phyloP scores from a whole-genome alignment of 495 filamentous ascomycete genomes.

The Evernia prunastri region DNA sequence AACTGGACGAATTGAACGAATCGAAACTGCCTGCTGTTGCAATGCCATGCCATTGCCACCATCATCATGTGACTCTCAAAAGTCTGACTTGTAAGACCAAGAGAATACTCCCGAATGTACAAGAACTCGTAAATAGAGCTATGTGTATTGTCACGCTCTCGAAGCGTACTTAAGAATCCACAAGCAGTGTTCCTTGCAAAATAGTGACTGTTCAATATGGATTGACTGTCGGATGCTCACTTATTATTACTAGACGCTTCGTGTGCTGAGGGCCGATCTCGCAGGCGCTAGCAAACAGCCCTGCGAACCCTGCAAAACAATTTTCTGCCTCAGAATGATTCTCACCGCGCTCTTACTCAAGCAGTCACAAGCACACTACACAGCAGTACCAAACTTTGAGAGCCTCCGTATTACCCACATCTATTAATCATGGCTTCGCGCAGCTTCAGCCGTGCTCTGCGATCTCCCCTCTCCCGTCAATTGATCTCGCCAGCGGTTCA shows the following conservation, averaged over 20 bases:
- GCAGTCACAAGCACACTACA: not conserved
- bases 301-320: not conserved
- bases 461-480: conserved; percentile 63
- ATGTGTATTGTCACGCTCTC: not conserved
- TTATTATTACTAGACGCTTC: too few relatives aligned
- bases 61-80: not conserved
- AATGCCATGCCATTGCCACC: not conserved
- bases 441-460: conserved; percentile 74
- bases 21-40: not conserved
- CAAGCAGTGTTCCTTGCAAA: not conserved
- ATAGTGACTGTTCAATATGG: not conserved
- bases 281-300: conserved; percentile 18
- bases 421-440: conserved; percentile 71
- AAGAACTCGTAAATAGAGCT: not conserved
- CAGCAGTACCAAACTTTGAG: not conserved
- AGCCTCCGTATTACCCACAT: not conserved
- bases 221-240: too few relatives aligned
- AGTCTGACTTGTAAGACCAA: not conserved
- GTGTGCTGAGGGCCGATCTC: conserved; percentile 16
- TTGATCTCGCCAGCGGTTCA: conserved; percentile 49
- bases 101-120: not conserved
- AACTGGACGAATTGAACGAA: conserved; percentile 1
- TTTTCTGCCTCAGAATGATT: not conserved
- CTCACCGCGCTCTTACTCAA: conserved; percentile 1
- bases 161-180: not conserved